These are phyloP conservation scores for Xylaria sp. DNA, from an alignment of 2,329 filamentous ascomycete genomes.

Conservation along the genomic window DNA sequence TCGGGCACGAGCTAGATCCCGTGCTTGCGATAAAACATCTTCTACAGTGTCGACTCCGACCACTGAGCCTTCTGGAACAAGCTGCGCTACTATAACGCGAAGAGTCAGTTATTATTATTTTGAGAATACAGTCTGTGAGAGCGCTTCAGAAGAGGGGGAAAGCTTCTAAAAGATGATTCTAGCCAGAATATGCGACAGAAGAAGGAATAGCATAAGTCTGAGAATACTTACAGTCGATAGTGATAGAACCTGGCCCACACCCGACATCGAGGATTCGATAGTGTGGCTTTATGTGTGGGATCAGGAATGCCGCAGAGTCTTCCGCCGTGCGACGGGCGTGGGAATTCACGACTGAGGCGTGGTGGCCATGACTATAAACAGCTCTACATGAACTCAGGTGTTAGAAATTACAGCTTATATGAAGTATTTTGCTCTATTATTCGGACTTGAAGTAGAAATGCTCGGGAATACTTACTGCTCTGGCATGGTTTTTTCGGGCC, in stretches of 20 bases:
- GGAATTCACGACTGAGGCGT: conserved; percentile 37
- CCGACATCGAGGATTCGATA: conserved; percentile 54
- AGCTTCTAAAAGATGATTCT: not conserved
- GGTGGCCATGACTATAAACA: conserved; percentile 36
- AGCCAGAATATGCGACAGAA: not conserved
- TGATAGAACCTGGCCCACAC: conserved; percentile 57
- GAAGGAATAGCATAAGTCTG: not conserved
- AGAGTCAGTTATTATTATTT: not conserved
- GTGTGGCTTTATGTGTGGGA: conserved; percentile 51
- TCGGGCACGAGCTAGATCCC: conserved; percentile 25
- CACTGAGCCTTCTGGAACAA: conserved; percentile 52
- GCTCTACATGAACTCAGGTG: conserved; percentile 7
- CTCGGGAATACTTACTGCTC: conserved; percentile 18
- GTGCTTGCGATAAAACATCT: conserved; percentile 33
- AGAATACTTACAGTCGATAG: conserved; percentile 44
- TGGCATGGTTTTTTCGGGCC: conserved; percentile 19
- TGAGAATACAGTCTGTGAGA: not conserved
- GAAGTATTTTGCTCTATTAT: not conserved
- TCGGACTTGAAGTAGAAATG: no score
- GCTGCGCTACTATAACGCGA: conserved; percentile 44
- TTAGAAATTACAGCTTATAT: not conserved
- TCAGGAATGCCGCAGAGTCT: conserved; percentile 44
- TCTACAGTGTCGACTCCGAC: conserved; percentile 47
- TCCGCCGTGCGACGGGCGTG: conserved; percentile 41
- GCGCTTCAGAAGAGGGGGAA: not conserved